Evolutionary conservation across 2,329 filamentous ascomycete species (phyloP), one percentile per base, ranked within the genome.

Genomic region (Diaporthe sp.): DNA sequence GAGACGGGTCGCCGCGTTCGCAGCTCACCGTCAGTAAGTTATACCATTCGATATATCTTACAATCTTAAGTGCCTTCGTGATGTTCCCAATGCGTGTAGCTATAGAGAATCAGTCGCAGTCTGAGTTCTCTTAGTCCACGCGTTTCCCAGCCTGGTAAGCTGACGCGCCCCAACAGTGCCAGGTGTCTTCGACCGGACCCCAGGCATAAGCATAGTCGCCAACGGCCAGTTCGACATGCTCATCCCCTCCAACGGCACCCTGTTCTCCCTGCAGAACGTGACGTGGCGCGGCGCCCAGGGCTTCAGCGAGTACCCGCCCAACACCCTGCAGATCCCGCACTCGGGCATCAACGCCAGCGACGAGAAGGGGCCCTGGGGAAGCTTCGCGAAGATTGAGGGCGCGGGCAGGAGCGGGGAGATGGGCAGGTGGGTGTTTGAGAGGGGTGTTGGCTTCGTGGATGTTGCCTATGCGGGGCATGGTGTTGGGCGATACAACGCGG

Each of bases 301-400:
- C 28, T 75, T 75, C 67, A 71, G 71, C 58, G 62, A 61, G n/a
- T n/a, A 75, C 28, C 73, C 73, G 19, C 73, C 73, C 15, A 67
- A 72, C 10, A 37, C 44, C 9, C 39, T 75, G 53, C 58, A 72
- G 17, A 75, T 75, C 12, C 58, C 73, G 28, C 67, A 51, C 3
- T 65, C 70, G 9, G 70, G 70, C 3, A 57, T 72, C 51, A 46
- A 72, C 3, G n/a, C n/a, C 22, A 34, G 39, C 7, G 70, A 72
- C 39, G 53, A 57, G 2, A 34, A 72, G 1, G 70, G 70, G n/a
- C 42, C 53, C 9, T 72, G 70, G 70, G 53, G 51, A 5, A 58
- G 25, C 34, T 72, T 72, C 28, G 57, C 70, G 9, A 57, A 58
- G 34, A 57, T 72, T 6, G 70, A 72, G 70, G 51, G 70, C 2